Evolutionary conservation across 164 flowering plant species (phyloP).

Genomic region (Tinospora cordifolia): DNA sequence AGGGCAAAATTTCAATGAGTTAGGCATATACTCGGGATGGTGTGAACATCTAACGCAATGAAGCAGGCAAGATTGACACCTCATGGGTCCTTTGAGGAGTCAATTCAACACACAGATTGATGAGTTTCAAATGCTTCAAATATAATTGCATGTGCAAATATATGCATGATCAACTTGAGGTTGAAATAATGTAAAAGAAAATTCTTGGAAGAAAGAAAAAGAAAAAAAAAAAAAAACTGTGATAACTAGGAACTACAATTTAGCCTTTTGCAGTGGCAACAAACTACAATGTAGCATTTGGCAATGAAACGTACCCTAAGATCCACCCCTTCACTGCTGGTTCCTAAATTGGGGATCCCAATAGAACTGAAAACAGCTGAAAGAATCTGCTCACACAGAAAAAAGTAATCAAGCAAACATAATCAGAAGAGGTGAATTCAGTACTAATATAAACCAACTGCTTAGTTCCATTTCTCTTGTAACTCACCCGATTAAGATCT

Average conservation of each 20-base stretch:
- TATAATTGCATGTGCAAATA: not conserved
- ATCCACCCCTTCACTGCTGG: constrained; percentile 42
- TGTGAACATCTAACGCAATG: not conserved
- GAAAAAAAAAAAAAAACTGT: not conserved
- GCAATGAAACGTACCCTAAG: constrained; percentile 34
- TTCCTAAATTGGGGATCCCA: constrained; percentile 43
- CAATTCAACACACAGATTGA: not conserved
- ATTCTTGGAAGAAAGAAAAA: too few relatives aligned
- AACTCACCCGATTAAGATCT: constrained; percentile 63
- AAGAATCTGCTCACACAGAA: constrained; percentile 40
- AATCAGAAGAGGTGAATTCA: not conserved
- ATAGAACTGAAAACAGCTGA: constrained; percentile 78
- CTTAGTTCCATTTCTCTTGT: not conserved
- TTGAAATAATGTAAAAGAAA: not conserved
- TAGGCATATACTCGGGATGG: not conserved
- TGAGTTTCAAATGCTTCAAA: not conserved
- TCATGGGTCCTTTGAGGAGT: not conserved
- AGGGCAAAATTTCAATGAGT: not conserved
- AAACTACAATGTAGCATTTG: not conserved
- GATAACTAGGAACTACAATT: not conserved
- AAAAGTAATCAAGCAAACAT: constrained; percentile 9
- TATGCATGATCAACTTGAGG: not conserved
- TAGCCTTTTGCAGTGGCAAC: not conserved
- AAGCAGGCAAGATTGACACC: too few relatives aligned
- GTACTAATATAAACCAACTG: not conserved